Evolutionary conservation across 1,139 yeast species (phyloP), one percentile per base, ranked within the genome.

Genomic region (Saccharomyces hybrid): DNA sequence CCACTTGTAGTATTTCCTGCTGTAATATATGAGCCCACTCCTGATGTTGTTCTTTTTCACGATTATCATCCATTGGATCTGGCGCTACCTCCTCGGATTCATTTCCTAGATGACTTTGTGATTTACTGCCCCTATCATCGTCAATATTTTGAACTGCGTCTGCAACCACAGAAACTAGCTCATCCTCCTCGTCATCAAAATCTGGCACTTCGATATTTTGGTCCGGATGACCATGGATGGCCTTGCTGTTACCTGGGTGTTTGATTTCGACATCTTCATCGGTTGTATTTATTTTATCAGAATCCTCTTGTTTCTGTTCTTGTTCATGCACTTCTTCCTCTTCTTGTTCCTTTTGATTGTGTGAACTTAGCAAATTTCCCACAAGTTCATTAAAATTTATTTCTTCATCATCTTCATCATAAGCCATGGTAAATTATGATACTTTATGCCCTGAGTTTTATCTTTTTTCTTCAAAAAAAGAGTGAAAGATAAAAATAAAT

Each of bases 1-100:
- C 55, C 11, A 50, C 62, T 42, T 63, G 63, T 20, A 63, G 50
- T 11, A 68, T 52, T 13, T 67, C 66, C 50, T 66, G 69, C 47
- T 66, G 69, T 31, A 68, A 47, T 5, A 66, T 56, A 4, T 61
- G 63, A 0, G 69, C 69, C 71, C 71, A 68, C 46, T 62, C 64
- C 49, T 60, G 63, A 25, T 61, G 59, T 28, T 61, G 61, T 47
- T 56, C 54, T 11, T 59, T 60, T 8, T 56, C 61, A 6, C 50
- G 53, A 16, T 52, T 53, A 23, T 49, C 55, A 23, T 46, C 53
- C 13, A 14, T 31, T 26, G 30, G 23, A 14, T 49, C 31, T 20
- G 38, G 14, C 7, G 42, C 13, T 14, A 27, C 41, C 9, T 27
- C 32, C n/a, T 50, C 50, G 2, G 50, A 23, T n/a, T 49, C 54